phyloP scores from a whole-genome alignment of 805 yeast species.

The Wickerhamiella brachini region DNA sequence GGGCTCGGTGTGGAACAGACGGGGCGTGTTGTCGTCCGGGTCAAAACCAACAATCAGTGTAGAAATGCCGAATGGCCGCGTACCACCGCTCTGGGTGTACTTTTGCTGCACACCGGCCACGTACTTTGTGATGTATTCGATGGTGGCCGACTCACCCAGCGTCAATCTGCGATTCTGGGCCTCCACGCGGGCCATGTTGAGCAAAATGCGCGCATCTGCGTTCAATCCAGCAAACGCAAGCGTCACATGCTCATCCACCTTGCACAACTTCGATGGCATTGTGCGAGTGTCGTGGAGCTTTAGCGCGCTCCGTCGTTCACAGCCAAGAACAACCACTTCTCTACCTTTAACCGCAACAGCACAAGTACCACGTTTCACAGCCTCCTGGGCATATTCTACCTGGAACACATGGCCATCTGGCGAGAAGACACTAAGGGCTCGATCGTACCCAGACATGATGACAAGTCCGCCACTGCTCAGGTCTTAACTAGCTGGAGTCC shows the following conservation, averaged over 20 bases:
- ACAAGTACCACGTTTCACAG: constrained; percentile 95
- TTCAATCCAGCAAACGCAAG: constrained; percentile 94
- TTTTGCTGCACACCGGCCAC: constrained; percentile 97
- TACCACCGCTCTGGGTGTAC: constrained; percentile 97
- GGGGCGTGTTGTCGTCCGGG: constrained; percentile 65
- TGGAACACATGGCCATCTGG: constrained; percentile 99
- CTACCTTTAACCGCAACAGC: constrained; percentile 94
- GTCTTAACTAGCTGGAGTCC: too few species aligned
- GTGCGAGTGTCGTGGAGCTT: constrained; percentile 94
- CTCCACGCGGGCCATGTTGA: constrained; percentile 90
- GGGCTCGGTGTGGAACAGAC: constrained; percentile 89
- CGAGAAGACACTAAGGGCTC: constrained; percentile 96
- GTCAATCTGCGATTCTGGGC: constrained; percentile 90
- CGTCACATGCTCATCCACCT: constrained; percentile 78
- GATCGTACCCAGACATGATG: constrained; percentile 94
- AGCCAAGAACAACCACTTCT: constrained; percentile 81
- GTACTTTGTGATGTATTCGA: constrained; percentile 84
- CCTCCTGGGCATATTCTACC: constrained; percentile 95
- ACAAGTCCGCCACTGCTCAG: background rate
- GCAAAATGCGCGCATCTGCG: constrained; percentile 93
- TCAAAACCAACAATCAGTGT: constrained; percentile 95
- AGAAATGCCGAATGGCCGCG: constrained; percentile 93
- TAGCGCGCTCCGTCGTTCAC: constrained; percentile 90
- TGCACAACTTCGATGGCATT: constrained; percentile 88
- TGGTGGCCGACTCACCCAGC: constrained; percentile 84